Evolutionary conservation across 1,284 basidiomycete genomes (phyloP).

Genomic region (Lignosus rhinocerotis): DNA sequence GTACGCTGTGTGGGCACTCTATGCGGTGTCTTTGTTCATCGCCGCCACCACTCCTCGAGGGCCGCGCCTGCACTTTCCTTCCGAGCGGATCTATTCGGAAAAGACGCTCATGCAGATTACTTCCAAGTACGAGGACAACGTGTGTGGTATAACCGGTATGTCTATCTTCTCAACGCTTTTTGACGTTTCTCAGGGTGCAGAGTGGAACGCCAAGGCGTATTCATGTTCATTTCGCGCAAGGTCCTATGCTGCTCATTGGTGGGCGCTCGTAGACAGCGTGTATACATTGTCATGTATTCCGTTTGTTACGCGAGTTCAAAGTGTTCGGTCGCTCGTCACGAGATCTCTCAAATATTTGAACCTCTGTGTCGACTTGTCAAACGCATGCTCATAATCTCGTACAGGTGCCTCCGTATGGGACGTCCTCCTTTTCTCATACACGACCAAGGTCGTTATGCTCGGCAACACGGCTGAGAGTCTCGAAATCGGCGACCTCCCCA

Average conservation of each 20-base stretch:
- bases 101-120: constrained; percentile 61
- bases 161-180: constrained; percentile 11
- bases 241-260: no score
- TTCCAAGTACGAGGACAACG: constrained; percentile 61
- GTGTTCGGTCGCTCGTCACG: neutral
- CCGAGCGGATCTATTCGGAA: constrained; percentile 71
- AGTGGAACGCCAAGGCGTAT: no score
- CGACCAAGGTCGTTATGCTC: constrained; percentile 81
- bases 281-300: no score
- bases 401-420: constrained; percentile 48
- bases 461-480: constrained; percentile 73
- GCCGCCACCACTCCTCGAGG: constrained; percentile 67
- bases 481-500: constrained; percentile 84
- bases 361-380: neutral
- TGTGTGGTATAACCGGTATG: constrained; percentile 57
- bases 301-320: no score
- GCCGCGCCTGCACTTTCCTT: constrained; percentile 72
- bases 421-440: constrained; percentile 77
- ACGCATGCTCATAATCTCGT: neutral
- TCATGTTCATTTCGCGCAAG: no score
- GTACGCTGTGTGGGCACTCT: constrained; percentile 51
- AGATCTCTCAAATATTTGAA: neutral
- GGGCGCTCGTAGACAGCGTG: no score
- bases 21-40: constrained; percentile 48
- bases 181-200: neutral